Conservation (phyloP, 2,329 filamentous ascomycete genomes). For the Didymella keratinophila region DNA sequence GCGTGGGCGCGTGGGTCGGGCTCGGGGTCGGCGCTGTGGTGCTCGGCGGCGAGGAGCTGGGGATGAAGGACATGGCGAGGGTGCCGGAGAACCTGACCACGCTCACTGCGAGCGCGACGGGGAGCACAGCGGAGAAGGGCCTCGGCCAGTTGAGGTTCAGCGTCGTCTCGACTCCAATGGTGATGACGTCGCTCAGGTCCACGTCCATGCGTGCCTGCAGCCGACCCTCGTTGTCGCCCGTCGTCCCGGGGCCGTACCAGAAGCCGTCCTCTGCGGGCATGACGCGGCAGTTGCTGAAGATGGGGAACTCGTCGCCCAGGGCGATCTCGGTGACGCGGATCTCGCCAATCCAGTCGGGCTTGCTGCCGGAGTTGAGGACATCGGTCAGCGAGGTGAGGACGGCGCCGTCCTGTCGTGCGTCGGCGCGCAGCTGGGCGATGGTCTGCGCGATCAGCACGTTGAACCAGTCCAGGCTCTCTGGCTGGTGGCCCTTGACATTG, state of each 20-base stretch:
- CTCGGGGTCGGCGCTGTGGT: constrained; percentile 43
- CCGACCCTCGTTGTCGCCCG: constrained; percentile 70
- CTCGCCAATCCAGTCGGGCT: constrained; percentile 91
- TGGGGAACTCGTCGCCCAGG: constrained; percentile 95
- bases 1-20: constrained; percentile 52
- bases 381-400: constrained; percentile 86
- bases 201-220: constrained; percentile 97
- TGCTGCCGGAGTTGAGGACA: constrained; percentile 82
- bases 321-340: constrained; percentile 94
- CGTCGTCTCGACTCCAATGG: constrained; percentile 92
- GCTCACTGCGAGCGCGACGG: constrained; percentile 88
- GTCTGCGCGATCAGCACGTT: constrained; percentile 97
- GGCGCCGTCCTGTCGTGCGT: constrained; percentile 89
- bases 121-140: constrained; percentile 84
- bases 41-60: constrained; percentile 57
- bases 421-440: constrained; percentile 91
- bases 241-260: constrained; percentile 52
- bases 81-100: constrained; percentile 96
- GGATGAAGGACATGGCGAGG: constrained; percentile 90
- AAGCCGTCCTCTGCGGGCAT: constrained; percentile 87
- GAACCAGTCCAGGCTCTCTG: constrained; percentile 98
- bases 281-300: constrained; percentile 96
- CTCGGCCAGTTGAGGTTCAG: constrained; percentile 94
- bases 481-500: constrained; percentile 93
- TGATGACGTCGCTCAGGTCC: constrained; percentile 94